Percentiles rank a stretch among this genome's conserved stretches.
Conservation (phyloP, 208 protist species). For the Crithidia sp. region DNA sequence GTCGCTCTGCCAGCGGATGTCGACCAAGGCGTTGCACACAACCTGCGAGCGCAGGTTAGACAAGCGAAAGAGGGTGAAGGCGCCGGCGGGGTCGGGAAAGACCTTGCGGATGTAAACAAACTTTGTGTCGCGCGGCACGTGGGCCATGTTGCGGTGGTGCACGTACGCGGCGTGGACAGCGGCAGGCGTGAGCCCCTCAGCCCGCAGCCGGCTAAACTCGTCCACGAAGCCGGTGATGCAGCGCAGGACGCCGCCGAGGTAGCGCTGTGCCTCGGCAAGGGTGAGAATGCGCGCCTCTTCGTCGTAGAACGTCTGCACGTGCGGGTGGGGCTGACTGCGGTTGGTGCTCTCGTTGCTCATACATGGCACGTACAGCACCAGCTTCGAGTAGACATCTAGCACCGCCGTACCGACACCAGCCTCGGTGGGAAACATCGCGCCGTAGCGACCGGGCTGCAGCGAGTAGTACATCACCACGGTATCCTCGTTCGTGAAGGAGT, state of each 20-base stretch:
- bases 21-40: slow-evolving; percentile 80
- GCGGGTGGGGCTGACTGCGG: slow-evolving; percentile 83
- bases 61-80: slow-evolving; percentile 84
- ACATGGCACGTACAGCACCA: slow-evolving; percentile 85
- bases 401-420: slow-evolving; percentile 82
- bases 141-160: slow-evolving; percentile 66
- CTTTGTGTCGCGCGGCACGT: slow-evolving; percentile 82
- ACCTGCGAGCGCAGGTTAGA: slow-evolving; percentile 90
- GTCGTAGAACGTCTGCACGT: slow-evolving; percentile 90
- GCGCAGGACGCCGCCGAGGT: slow-evolving; percentile 71
- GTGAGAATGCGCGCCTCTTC: slow-evolving; percentile 81
- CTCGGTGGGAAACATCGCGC: slow-evolving; percentile 85
- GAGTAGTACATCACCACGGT: slow-evolving; percentile 89
- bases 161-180: slow-evolving; percentile 84
- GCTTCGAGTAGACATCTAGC: slow-evolving; percentile 80
- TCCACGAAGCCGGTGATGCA: slow-evolving; percentile 80
- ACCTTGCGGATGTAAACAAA: slow-evolving; percentile 91
- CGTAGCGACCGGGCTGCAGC: slow-evolving; percentile 86
- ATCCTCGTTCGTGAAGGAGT: slow-evolving; percentile 81
- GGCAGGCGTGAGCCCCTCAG: slow-evolving; percentile 76
- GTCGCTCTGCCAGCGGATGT: slow-evolving; percentile 92
- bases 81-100: slow-evolving; percentile 79
- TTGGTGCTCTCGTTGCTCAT: slow-evolving; percentile 88
- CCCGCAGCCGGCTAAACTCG: slow-evolving; percentile 60
- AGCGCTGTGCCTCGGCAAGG: slow-evolving; percentile 73